These are phyloP conservation scores for Sphaerulina populicola DNA, from an alignment of 2,329 filamentous ascomycete species.

Conservation along the genomic window DNA sequence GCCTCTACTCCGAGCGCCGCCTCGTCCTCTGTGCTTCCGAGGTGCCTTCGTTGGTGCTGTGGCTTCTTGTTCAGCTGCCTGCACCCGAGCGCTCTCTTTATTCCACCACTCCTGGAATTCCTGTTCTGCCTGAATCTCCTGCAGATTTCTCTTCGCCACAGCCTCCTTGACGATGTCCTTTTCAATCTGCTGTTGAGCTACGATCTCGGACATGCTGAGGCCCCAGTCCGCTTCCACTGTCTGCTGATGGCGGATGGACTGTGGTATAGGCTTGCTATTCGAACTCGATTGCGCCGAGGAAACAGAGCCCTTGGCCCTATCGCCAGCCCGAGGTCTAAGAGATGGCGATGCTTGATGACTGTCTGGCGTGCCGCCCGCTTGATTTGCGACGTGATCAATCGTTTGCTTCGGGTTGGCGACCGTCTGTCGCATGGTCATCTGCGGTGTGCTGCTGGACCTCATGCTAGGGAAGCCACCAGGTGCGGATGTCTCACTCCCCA, in stretches of 20 bases:
- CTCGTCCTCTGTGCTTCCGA: constrained; percentile 19
- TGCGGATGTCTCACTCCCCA: constrained; percentile 33
- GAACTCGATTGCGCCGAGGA: constrained; percentile 22
- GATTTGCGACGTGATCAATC: not conserved
- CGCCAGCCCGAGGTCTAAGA: not conserved
- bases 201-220: constrained; percentile 77
- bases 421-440: constrained; percentile 56
- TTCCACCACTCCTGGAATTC: constrained; percentile 98
- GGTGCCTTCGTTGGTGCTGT: constrained; percentile 14
- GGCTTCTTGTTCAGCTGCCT: constrained; percentile 24
- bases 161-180: constrained; percentile 76
- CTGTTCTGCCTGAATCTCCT: constrained; percentile 95
- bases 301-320: constrained; percentile 1
- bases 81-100: constrained; percentile 63
- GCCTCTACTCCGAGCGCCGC: constrained; percentile 13
- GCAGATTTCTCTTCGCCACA: constrained; percentile 74
- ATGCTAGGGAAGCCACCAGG: constrained; percentile 24
- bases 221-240: constrained; percentile 58
- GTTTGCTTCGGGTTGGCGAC: constrained; percentile 40
- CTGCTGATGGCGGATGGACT: constrained; percentile 45
- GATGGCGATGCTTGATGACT: constrained; percentile 13
- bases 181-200: constrained; percentile 75
- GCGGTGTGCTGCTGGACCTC: constrained; percentile 36
- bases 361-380: constrained; percentile 13
- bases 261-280: constrained; percentile 35